phyloP scores from a whole-genome alignment of 164 flowering plant genomes.

The Taxillus chinensis region DNA sequence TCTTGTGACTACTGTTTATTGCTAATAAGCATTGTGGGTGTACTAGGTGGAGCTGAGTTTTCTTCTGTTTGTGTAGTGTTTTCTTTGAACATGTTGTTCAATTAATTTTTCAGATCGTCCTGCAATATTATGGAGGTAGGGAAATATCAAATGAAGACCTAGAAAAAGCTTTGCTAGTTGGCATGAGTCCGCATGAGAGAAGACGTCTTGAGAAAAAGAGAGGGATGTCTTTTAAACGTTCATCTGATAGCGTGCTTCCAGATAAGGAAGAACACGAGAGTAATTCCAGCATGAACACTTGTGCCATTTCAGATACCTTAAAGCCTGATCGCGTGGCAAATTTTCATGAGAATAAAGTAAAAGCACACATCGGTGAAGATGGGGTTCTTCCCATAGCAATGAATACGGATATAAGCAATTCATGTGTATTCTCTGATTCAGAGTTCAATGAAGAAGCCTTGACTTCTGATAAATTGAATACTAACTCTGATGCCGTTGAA shows the following conservation, averaged over 20 bases:
- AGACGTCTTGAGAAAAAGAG: slow-evolving; percentile 64
- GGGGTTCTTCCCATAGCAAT: neutral
- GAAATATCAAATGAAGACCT: slow-evolving; percentile 71
- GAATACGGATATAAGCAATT: slow-evolving; percentile 6
- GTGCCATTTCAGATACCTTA: slow-evolving; percentile 9
- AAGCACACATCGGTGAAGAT: slow-evolving; percentile 10
- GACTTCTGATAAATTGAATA: slow-evolving; percentile 1
- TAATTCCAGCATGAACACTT: neutral
- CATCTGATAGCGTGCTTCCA: slow-evolving; percentile 8
- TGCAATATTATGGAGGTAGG: slow-evolving; percentile 74
- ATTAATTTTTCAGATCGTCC: slow-evolving; percentile 43
- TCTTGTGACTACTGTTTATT: too few relatives aligned
- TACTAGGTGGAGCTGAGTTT: neutral
- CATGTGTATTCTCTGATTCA: slow-evolving; percentile 4
- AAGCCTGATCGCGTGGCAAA: slow-evolving; percentile 1
- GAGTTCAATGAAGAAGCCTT: slow-evolving; percentile 10
- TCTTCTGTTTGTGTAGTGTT: neutral
- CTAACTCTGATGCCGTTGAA: slow-evolving; percentile 9
- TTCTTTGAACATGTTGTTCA: neutral
- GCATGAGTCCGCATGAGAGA: slow-evolving; percentile 91
- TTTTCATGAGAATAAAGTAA: slow-evolving; percentile 7
- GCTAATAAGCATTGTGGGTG: too few relatives aligned
- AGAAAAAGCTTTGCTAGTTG: slow-evolving; percentile 73
- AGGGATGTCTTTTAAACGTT: slow-evolving; percentile 35
- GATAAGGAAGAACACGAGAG: slow-evolving; percentile 13